phyloP scores from a whole-genome alignment of 805 yeast genomes.

The Starmerella khaoyaiensis region DNA sequence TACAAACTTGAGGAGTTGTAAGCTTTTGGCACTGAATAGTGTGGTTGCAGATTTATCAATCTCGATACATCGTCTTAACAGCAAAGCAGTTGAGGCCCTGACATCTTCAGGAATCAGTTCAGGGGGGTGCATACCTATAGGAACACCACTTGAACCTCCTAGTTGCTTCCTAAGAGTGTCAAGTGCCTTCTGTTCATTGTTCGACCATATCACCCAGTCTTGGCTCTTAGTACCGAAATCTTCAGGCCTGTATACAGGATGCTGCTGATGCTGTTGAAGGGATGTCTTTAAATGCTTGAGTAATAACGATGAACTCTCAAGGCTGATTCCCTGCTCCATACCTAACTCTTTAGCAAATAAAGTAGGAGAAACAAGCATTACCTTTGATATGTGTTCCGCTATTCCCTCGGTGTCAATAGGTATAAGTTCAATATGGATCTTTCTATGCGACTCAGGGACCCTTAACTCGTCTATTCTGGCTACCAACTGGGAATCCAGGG shows the following conservation, averaged over 20 bases:
- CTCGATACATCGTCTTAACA: constrained; percentile 35
- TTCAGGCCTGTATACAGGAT: constrained; percentile 24
- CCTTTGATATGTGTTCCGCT: constrained; percentile 34
- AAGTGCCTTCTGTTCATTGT: constrained; percentile 25
- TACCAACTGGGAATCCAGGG: constrained; percentile 22
- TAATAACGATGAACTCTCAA: constrained; percentile 3
- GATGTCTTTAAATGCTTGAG: constrained; percentile 23
- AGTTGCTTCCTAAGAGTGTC: constrained; percentile 19
- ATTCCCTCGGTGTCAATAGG: constrained; percentile 42
- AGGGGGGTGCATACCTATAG: too few relatives aligned
- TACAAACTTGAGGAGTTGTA: constrained; percentile 10
- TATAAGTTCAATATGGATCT: constrained; percentile 7
- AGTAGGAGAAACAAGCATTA: constrained; percentile 39
- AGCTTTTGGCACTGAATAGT: constrained; percentile 9
- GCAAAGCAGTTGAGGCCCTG: constrained; percentile 31
- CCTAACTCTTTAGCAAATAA: constrained; percentile 27
- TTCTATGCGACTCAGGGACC: constrained; percentile 7
- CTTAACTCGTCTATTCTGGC: too few relatives aligned
- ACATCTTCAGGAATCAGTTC: constrained; percentile 31
- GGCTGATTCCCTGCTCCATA: constrained; percentile 3
- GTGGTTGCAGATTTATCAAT: constrained; percentile 13
- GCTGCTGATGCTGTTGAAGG: too few relatives aligned
- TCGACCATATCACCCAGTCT: constrained; percentile 30
- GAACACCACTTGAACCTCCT: too few relatives aligned
- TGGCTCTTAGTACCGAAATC: constrained; percentile 35